phyloP scores from a whole-genome alignment of 1,284 basidiomycete species.

The Fomitopsis palustris region DNA sequence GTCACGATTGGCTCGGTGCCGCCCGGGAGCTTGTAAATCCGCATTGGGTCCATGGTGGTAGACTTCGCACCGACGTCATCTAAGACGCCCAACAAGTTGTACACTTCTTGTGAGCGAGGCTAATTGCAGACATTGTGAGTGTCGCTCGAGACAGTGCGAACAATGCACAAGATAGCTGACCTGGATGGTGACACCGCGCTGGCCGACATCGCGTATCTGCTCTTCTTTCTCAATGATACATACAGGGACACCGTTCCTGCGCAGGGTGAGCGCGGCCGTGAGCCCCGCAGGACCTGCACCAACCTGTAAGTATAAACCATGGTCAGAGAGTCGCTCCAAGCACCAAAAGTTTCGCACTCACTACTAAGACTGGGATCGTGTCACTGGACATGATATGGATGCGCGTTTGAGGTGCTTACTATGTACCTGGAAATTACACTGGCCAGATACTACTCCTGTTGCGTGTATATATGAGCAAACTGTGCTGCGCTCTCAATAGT shows the following conservation, averaged over 20 bases:
- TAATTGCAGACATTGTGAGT: too few species aligned
- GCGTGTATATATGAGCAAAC: too few species aligned
- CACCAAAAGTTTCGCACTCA: too few species aligned
- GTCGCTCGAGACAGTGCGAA: too few species aligned
- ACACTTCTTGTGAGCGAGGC: constrained; percentile 20
- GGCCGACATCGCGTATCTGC: constrained; percentile 14
- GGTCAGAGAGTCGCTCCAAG: too few species aligned
- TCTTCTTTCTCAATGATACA: constrained; percentile 33
- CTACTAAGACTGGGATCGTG: too few species aligned
- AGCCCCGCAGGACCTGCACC: constrained; percentile 25
- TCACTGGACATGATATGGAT: too few species aligned
- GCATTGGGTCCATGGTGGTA: background rate
- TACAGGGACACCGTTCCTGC: constrained; percentile 24
- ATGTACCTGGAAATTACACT: too few species aligned
- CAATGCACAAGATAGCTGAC: too few species aligned
- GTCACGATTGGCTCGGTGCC: constrained; percentile 11
- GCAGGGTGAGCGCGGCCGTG: constrained; percentile 18
- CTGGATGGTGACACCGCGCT: constrained; percentile 26
- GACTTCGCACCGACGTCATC: constrained; percentile 7
- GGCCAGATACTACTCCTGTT: too few species aligned
- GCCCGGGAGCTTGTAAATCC: constrained; percentile 16
- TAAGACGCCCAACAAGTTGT: constrained; percentile 17
- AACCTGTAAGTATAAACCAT: constrained; percentile 12
- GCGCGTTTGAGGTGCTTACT: too few species aligned
- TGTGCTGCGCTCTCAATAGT: too few species aligned